Base-by-base conservation (phyloP, 257 asterid species). In the Solanum ahanhuiri region DNA sequence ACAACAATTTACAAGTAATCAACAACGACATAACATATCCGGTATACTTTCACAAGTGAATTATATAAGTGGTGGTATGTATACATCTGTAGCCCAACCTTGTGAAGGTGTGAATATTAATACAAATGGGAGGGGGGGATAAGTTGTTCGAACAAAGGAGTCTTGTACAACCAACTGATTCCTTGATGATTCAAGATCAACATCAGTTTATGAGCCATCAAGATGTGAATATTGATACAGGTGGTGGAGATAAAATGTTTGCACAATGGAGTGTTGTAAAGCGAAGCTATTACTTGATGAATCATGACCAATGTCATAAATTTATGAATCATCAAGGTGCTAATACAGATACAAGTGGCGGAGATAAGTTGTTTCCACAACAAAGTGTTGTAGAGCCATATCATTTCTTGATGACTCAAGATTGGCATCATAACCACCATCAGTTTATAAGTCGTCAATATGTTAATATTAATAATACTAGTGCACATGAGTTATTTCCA, bases 251-350 rank as follows among this genome's bases (percentile, higher is more conserved):
- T 20, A 20, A 58, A 2, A 1, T 90, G 64, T 57, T 18, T 71
- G 97, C 98, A 28, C 98, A 95, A 91, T 95, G 98, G 98, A 93
- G 97, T 87, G 87, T 90, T 48, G 95, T 94, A 85, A 98, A 95
- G 85, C 91, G 97, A 22, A 86, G 94, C 57, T 97, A 95, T 87
- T 93, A 93, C 91, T 86, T 4, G 58, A 51, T 51, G 22, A 2
- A 18, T 20, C 11, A 57, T 7, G 25, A 57, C 22, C 66, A 57
- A 20, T 4, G 11, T 31, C 54, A 82, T 37, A 2, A 37, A 3
- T 33, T 82, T 37, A 23, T 92, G 22, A 95, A 83, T 35, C 94
- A 89, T 22, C 88, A 84, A 43, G 69, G 88, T 2, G 84, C 87
- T 64, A 89, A 83, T 89, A 73, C 89, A 20, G 95, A 92, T 35